Percentiles rank a stretch among this genome's conserved stretches.
These are phyloP conservation scores for Arachis stenosperma DNA, from an alignment of 306 rosid species.

Conservation along the genomic window DNA sequence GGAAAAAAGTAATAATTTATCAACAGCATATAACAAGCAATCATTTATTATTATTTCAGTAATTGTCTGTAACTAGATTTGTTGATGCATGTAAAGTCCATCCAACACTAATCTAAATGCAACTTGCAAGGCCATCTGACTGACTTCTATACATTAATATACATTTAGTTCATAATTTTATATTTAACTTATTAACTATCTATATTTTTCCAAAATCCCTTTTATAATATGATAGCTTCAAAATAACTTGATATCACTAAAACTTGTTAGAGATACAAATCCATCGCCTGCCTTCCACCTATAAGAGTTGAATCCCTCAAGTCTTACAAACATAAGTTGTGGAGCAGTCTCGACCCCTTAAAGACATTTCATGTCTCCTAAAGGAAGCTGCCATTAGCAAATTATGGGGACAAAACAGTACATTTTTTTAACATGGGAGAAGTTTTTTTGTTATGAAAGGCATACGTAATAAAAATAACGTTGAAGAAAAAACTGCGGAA, in stretches of 20 bases:
- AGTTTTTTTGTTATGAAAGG: not conserved
- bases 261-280: not conserved
- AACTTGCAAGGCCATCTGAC: conserved; percentile 1
- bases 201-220: not conserved
- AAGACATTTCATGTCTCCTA: not conserved
- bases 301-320: conserved; percentile 20
- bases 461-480: conserved; percentile 20
- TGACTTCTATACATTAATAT: not conserved
- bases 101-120: not conserved
- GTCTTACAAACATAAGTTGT: not conserved
- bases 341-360: conserved; percentile 4
- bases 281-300: not conserved
- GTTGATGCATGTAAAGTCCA: conserved; percentile 14
- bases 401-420: not conserved
- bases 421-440: conserved; percentile 3
- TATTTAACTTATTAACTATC: too few relatives aligned
- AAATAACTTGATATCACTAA: not conserved
- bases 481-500: conserved; percentile 11
- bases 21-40: conserved; percentile 22
- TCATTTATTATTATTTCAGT: not conserved
- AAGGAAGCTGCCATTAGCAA: not conserved
- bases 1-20: conserved; percentile 16
- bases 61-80: conserved; percentile 19
- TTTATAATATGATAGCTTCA: not conserved
- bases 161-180: conserved; percentile 12